These are phyloP conservation scores for Aspergillus luchuensis DNA, from an alignment of 2,329 filamentous ascomycete genomes.

Conservation along the genomic window DNA sequence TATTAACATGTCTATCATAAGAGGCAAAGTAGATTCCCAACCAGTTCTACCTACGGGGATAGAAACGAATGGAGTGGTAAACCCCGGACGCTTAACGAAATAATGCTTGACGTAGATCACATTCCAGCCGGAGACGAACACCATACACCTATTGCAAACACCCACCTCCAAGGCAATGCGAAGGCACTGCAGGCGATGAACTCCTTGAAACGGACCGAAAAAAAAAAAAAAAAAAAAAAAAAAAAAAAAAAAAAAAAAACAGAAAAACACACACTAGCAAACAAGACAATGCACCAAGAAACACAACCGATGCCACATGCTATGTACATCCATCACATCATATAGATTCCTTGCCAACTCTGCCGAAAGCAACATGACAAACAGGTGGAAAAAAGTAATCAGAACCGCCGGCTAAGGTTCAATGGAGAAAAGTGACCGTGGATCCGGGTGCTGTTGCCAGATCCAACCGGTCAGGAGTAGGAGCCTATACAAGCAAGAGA, in stretches of 20 bases:
- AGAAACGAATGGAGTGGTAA: not conserved
- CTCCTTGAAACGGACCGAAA: slow-evolving; percentile 28
- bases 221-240: slow-evolving; percentile 21
- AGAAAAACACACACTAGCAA: slow-evolving; percentile 20
- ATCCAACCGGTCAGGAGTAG: not conserved
- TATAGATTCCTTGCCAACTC: slow-evolving; percentile 25
- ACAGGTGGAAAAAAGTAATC: slow-evolving; percentile 4
- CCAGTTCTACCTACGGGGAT: not conserved
- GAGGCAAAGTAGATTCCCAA: not conserved
- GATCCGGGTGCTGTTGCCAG: not conserved
- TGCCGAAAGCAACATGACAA: slow-evolving; percentile 12
- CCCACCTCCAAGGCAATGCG: slow-evolving; percentile 28
- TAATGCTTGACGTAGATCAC: slow-evolving; percentile 26
- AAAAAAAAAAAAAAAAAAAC: slow-evolving; percentile 23
- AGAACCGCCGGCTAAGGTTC: slow-evolving; percentile 2
- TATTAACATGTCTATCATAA: not conserved
- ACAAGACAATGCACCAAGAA: slow-evolving; percentile 30
- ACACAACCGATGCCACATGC: slow-evolving; percentile 26
- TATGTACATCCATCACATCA: slow-evolving; percentile 44
- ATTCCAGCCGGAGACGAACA: slow-evolving; percentile 34
- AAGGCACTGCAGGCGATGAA: slow-evolving; percentile 22
- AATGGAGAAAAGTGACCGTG: slow-evolving; percentile 1
- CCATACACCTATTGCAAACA: slow-evolving; percentile 36
- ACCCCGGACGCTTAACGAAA: not conserved
- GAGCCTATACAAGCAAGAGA: slow-evolving; percentile 21